Evolutionary conservation across 2,329 filamentous ascomycete genomes (phyloP), one percentile per base, ranked within the genome.

Genomic region (Apiospora phragmitis): DNA sequence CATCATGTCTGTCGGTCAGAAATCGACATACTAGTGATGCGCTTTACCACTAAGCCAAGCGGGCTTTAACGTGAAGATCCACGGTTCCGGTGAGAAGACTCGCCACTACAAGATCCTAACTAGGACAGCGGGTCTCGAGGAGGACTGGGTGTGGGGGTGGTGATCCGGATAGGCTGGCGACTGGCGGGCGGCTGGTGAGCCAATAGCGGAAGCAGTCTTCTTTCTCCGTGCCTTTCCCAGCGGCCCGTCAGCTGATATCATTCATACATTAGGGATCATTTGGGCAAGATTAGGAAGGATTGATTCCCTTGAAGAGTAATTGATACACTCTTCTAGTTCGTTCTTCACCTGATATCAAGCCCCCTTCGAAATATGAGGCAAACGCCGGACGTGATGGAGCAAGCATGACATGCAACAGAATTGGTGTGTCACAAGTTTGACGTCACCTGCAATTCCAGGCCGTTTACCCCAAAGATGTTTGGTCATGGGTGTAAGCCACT

Each of bases 11-110:
- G 42, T 21, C 16, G 42, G 18, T 21, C 42, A 21, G 1, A 3
- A 32, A 6, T 14, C 14, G 2, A 3, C 42, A n/a, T 68, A 68
- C 67, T 68, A 68, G 67, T 68, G 45, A 68, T 55, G 35, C 67
- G 67, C 67, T 68, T 55, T 68, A 68, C 67, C 67, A 68, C 67
- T 68, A 55, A 68, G 67, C 67, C 67, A 68, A 68, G 67, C 67
- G 67, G 67, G 67, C 67, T 55, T 38, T 18, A 26, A 26, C 14
- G 6, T 67, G 14, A 43, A 43, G 16, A 16, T 43, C 11, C 42
- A 43, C 42, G 16, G 42, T 2, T n/a, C n/a, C n/a, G n/a, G n/a
- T 62, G 55, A 12, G 0, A 12, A 14, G 12, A 5, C 3, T 21
- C 16, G 8, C 18, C 4, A 5, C 0, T 38, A 62, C 9, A n/a